These are phyloP conservation scores for Tulasnella calospora DNA, from an alignment of 768 basidiomycete species.

Conservation along the genomic window DNA sequence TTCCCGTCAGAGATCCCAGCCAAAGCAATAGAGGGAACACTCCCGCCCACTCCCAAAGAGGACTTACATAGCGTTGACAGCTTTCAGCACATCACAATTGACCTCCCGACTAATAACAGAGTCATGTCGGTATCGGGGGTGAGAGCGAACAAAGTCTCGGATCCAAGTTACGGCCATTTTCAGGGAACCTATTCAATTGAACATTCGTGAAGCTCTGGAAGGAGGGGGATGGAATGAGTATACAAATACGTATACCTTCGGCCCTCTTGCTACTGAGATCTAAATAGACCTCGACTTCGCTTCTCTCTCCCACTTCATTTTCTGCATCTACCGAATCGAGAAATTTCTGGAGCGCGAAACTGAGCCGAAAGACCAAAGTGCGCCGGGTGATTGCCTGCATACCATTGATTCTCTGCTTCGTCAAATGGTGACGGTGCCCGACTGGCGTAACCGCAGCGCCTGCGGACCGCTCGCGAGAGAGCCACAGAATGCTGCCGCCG, in stretches of 20 bases:
- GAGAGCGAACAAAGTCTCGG: constrained; percentile 79
- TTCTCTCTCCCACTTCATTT: constrained; percentile 46
- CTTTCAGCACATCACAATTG: constrained; percentile 86
- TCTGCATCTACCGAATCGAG: background rate
- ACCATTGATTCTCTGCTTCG: no score
- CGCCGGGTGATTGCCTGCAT: no score
- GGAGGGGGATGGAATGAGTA: no score
- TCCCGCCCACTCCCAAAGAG: background rate
- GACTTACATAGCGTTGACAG: constrained; percentile 85
- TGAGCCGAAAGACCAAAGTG: no score
- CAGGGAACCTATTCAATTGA: constrained; percentile 54
- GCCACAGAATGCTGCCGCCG: no score
- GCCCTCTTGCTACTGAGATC: constrained; percentile 71
- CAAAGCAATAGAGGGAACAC: background rate
- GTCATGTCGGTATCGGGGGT: constrained; percentile 84
- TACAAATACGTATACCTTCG: constrained; percentile 56
- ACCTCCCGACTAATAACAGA: constrained; percentile 87
- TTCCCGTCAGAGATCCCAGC: background rate
- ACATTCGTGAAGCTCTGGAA: no score
- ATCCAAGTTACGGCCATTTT: constrained; percentile 90
- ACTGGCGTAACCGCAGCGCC: no score
- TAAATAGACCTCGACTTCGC: constrained; percentile 67
- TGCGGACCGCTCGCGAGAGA: no score
- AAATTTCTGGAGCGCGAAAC: no score
- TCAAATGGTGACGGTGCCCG: no score